Evolutionary conservation across 805 yeast genomes (phyloP), one percentile per base, ranked within the genome.

Genomic region (Candida quercuum): DNA sequence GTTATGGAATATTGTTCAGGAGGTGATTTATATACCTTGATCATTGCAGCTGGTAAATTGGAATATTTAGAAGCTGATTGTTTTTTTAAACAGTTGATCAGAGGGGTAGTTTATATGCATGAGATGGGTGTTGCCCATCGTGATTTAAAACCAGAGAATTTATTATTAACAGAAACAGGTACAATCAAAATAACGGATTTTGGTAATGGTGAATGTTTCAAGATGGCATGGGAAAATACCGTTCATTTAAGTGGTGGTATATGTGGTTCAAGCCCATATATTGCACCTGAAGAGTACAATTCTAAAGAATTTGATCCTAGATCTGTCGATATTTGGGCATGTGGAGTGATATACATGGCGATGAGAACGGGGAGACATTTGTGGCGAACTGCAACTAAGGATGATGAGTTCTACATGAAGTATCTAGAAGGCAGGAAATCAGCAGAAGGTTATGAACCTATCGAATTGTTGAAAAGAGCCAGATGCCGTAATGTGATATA

Each of bases 281-380:
- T 88, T 52, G 94, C 96, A 0, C 96, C 96, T 0, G 96, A 87
- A 60, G 93, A 83, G 47, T 83, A 78, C 57, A 45, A 54, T 36
- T 67, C 72, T 3, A 64, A 71, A 28, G 78, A 76, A 51, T 87
- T 85, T 59, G 96, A 87, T 60, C 84, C 94, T 2, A 63, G 95
- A 39, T 72, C 83, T 25, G 83, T 84, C 6, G 96, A 87, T 62
- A 77, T 86, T 26, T 87, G 96, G 96, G 79, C 95, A 0, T 86
- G 95, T 65, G 96, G 95, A 35, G 91, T 87, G 10, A 86, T 87
- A 25, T 87, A 84, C 56, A 81, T 87, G 86, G 94, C 95, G 6
- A 82, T 87, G 91, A 69, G 97, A 51, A 86, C 96, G 0, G 99
- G 98, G 4, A 69, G 96, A 37, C 96, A 91, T 53, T 62, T 93